phyloP scores from a whole-genome alignment of 2,329 filamentous ascomycete genomes.

The Cladosporium velox region DNA sequence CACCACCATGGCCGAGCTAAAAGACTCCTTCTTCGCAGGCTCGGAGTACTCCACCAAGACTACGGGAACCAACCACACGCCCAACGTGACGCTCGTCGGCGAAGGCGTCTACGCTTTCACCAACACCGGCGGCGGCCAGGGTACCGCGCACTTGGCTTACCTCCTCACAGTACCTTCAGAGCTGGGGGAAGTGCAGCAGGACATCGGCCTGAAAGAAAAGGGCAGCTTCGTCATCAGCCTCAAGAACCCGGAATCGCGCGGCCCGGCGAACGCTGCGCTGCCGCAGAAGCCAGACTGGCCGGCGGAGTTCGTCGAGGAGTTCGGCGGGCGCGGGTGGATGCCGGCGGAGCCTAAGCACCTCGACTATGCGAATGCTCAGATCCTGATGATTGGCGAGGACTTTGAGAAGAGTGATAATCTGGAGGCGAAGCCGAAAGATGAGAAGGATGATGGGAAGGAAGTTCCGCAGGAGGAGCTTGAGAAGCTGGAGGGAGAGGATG shows the following conservation, averaged over 20 bases:
- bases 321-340: conserved; percentile 72
- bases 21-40: conserved; percentile 67
- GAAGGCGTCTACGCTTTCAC: conserved; percentile 86
- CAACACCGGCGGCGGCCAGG: conserved; percentile 61
- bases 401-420: conserved; percentile 59
- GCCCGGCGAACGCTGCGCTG: conserved; percentile 64
- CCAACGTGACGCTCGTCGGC: conserved; percentile 72
- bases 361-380: conserved; percentile 72
- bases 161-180: conserved; percentile 72
- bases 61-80: conserved; percentile 65
- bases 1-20: conserved; percentile 67
- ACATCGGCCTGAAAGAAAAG: conserved; percentile 69
- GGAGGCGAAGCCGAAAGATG: conserved; percentile 58
- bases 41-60: conserved; percentile 77
- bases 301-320: conserved; percentile 72
- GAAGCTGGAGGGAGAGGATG: conserved; percentile 73
- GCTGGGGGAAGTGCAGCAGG: conserved; percentile 70
- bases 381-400: conserved; percentile 75
- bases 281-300: conserved; percentile 69
- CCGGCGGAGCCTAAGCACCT: conserved; percentile 72
- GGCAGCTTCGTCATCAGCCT: conserved; percentile 78
- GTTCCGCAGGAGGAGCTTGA: conserved; percentile 71
- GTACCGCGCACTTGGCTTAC: conserved; percentile 72
- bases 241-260: conserved; percentile 73
- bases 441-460: conserved; percentile 58